A percentile compares a stretch with the other conserved stretches of the same genome.
Conservation (phyloP, 805 yeast species). For the Blastobotrys chiropterorum region DNA sequence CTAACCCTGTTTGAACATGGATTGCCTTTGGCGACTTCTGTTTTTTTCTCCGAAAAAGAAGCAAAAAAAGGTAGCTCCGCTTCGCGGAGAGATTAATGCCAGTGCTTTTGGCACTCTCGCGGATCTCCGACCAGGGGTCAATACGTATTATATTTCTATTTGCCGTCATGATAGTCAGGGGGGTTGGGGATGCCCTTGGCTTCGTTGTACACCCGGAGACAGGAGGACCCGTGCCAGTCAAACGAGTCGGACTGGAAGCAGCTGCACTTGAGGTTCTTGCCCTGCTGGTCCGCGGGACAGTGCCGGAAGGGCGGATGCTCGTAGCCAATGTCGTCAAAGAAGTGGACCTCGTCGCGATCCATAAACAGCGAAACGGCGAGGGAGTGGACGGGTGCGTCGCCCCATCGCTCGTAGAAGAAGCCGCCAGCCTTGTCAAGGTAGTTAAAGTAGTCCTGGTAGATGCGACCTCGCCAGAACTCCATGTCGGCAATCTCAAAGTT, state of each 20-base stretch:
- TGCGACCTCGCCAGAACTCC: constrained; percentile 55
- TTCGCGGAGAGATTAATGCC: no score
- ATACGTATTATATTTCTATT: not conserved
- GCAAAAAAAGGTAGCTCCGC: not conserved
- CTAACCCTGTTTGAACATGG: constrained; percentile 2
- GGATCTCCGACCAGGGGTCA: not conserved
- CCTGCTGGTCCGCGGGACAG: constrained; percentile 59
- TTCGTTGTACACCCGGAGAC: constrained; percentile 29
- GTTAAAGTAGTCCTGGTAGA: constrained; percentile 55
- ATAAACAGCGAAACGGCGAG: constrained; percentile 62
- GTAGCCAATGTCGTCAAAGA: constrained; percentile 71
- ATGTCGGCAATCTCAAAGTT: constrained; percentile 71
- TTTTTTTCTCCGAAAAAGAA: not conserved
- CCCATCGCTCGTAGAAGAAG: constrained; percentile 85
- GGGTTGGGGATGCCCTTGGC: constrained; percentile 22
- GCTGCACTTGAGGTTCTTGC: constrained; percentile 46
- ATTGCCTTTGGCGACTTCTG: not conserved
- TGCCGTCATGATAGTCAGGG: constrained; percentile 1
- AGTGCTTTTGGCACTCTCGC: not conserved
- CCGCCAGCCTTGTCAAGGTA: constrained; percentile 65
- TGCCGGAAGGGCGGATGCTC: constrained; percentile 54
- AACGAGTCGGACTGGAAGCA: constrained; percentile 35
- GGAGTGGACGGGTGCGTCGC: constrained; percentile 89
- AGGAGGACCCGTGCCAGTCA: constrained; percentile 33
- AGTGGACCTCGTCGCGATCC: constrained; percentile 53